Evolutionary conservation across 2,329 filamentous ascomycete genomes (phyloP).

Genomic region (Nigrospora oryzae): DNA sequence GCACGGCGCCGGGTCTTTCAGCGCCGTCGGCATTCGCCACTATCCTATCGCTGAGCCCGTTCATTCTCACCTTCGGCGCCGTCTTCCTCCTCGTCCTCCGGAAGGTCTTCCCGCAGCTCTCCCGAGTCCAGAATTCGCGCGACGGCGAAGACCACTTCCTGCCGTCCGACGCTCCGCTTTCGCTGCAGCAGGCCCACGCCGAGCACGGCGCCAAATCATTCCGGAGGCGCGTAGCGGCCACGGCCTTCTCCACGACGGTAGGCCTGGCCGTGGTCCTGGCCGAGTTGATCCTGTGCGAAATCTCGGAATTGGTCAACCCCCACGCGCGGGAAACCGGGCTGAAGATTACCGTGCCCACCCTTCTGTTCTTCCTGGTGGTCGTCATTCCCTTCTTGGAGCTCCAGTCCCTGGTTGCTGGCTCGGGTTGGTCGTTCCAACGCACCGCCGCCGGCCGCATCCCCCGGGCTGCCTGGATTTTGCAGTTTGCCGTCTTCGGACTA

Average conservation of each 20-base stretch:
- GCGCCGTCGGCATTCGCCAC: conserved; percentile 35
- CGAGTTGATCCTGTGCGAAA: conserved; percentile 76
- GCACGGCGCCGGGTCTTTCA: conserved; percentile 33
- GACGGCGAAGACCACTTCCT: conserved; percentile 55
- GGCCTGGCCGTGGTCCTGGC: conserved; percentile 70
- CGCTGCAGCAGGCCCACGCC: conserved; percentile 49
- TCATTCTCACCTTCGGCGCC: conserved; percentile 60
- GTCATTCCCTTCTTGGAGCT: conserved; percentile 75
- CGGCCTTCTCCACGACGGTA: conserved; percentile 68
- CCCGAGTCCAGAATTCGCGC: conserved; percentile 39
- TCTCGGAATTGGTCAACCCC: conserved; percentile 65
- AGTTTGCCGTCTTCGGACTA: conserved; percentile 49
- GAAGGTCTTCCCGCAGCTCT: conserved; percentile 66
- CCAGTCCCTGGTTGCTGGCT: conserved; percentile 49
- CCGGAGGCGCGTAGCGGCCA: conserved; percentile 44
- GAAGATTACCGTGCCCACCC: conserved; percentile 57
- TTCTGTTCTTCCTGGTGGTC: conserved; percentile 65
- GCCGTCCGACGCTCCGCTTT: conserved; percentile 52
- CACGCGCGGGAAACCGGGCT: conserved; percentile 60
- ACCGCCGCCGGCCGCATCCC: conserved; percentile 47
- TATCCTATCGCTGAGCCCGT: conserved; percentile 57
- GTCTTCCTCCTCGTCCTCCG: conserved; percentile 55
- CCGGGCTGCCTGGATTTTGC: conserved; percentile 55
- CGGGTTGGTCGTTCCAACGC: conserved; percentile 55
- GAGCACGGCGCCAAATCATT: conserved; percentile 46